phyloP scores from a whole-genome alignment of 306 rosid genomes.

The Oemleria cerasiformis region DNA sequence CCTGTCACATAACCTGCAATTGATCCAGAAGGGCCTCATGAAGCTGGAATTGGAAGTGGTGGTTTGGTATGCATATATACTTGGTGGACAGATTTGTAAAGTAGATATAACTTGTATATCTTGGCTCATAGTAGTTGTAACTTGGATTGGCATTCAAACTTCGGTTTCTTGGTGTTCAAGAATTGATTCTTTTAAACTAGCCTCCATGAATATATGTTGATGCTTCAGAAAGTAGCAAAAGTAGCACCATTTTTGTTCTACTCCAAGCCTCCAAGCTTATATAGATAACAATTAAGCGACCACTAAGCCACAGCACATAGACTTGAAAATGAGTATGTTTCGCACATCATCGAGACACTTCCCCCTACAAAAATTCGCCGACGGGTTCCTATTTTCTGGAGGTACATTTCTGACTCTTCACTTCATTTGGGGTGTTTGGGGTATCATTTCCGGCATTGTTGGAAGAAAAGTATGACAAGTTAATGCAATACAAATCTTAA shows the following conservation, averaged over 20 bases:
- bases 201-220: too few relatives aligned
- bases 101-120: background rate
- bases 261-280: too few relatives aligned
- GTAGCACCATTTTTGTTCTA: too few relatives aligned
- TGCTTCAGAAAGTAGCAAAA: too few relatives aligned
- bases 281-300: background rate
- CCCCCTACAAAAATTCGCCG: background rate
- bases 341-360: background rate
- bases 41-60: background rate
- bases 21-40: background rate
- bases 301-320: background rate
- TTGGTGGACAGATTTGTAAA: background rate
- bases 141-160: too few relatives aligned
- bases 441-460: background rate
- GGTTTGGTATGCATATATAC: background rate
- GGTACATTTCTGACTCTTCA: background rate
- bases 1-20: background rate
- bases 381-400: background rate
- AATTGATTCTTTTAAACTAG: too few relatives aligned
- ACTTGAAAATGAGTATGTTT: background rate
- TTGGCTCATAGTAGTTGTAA: too few relatives aligned
- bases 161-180: background rate
- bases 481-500: too few relatives aligned
- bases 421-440: background rate
- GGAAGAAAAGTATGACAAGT: too few relatives aligned